Conservation (phyloP, 2,329 filamentous ascomycete species). For the Epichloe elymi region DNA sequence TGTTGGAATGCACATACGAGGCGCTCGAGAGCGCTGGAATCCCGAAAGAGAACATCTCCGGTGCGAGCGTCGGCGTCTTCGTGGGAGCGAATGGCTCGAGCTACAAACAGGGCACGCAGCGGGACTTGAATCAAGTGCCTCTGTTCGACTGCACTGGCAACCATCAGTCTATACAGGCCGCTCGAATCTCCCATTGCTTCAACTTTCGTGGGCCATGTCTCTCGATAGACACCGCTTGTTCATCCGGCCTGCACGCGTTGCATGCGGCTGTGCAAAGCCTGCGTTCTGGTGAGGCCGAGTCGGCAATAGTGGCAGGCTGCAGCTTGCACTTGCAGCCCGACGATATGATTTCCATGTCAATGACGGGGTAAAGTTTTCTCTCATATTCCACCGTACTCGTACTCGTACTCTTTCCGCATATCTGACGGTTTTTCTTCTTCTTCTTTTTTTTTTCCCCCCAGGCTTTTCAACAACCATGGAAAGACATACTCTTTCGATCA, state of each 20-base stretch:
- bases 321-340: constrained; percentile 35
- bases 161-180: constrained; percentile 39
- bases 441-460: not conserved
- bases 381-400: too few relatives aligned
- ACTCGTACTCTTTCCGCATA: not conserved
- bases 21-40: constrained; percentile 39
- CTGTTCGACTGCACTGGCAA: constrained; percentile 38
- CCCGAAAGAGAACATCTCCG: constrained; percentile 31
- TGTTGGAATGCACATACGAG: constrained; percentile 40
- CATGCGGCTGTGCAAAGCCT: constrained; percentile 38
- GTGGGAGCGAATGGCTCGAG: constrained; percentile 19
- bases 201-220: constrained; percentile 40
- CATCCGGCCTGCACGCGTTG: constrained; percentile 34
- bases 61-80: constrained; percentile 36
- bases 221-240: constrained; percentile 40
- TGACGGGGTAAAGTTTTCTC: constrained; percentile 13
- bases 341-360: constrained; percentile 18
- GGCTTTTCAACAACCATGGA: constrained; percentile 34
- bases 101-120: constrained; percentile 29
- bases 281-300: constrained; percentile 29
- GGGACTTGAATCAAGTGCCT: constrained; percentile 32
- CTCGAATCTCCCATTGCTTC: constrained; percentile 41
- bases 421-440: not conserved
- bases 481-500: constrained; percentile 30
- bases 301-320: constrained; percentile 34